These are phyloP conservation scores for Pseudozyma flocculosa DNA, from an alignment of 1,284 basidiomycete species.

Conservation along the genomic window DNA sequence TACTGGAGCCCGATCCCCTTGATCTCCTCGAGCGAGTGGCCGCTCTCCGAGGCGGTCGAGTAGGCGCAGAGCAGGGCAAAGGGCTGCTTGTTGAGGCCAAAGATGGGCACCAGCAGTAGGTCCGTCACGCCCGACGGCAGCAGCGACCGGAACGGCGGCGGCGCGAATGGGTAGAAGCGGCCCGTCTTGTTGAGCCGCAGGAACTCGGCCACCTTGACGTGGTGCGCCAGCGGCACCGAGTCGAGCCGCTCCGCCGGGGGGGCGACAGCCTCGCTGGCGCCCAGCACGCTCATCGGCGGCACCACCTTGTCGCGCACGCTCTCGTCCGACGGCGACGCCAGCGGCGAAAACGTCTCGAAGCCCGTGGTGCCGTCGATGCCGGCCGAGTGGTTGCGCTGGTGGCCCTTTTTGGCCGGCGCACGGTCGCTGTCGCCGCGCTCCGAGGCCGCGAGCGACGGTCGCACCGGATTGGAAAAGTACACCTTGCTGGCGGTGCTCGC, in stretches of 20 bases:
- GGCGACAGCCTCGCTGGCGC: constrained; percentile 35
- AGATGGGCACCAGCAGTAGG: constrained; percentile 69
- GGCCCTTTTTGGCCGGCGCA: neutral
- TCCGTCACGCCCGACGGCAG: constrained; percentile 39
- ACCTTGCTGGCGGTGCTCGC: constrained; percentile 58
- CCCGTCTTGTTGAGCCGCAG: constrained; percentile 40
- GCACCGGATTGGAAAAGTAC: constrained; percentile 43
- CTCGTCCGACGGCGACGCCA: constrained; percentile 17
- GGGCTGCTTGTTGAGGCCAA: constrained; percentile 85
- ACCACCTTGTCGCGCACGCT: constrained; percentile 27
- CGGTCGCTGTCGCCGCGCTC: neutral
- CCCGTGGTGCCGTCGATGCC: constrained; percentile 38
- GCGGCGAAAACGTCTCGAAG: constrained; percentile 29
- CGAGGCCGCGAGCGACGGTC: constrained; percentile 5
- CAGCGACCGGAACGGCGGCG: constrained; percentile 45
- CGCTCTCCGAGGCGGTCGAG: constrained; percentile 72
- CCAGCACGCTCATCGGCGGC: constrained; percentile 50
- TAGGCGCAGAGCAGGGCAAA: constrained; percentile 91
- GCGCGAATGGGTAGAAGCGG: constrained; percentile 43
- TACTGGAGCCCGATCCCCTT: constrained; percentile 82
- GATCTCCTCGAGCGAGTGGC: constrained; percentile 72
- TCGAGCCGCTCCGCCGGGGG: constrained; percentile 30
- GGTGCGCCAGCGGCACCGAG: constrained; percentile 44
- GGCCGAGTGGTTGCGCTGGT: constrained; percentile 2
- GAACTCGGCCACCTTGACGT: constrained; percentile 50